These are phyloP conservation scores for Diversispora epigaea DNA, from an alignment of 192 early-diverging fungal species.

Conservation along the genomic window DNA sequence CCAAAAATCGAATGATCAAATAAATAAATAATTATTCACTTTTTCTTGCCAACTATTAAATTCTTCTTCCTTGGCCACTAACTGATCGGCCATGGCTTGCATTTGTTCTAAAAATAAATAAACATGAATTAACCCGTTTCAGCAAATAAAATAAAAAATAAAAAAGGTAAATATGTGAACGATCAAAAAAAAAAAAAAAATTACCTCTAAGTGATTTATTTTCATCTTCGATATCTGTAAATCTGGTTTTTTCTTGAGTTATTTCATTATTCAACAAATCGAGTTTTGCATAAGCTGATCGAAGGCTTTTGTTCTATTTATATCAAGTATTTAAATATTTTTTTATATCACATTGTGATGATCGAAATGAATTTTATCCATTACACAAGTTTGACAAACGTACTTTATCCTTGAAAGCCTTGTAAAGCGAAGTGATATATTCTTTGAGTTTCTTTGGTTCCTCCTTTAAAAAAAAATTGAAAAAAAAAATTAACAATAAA, in stretches of 20 bases:
- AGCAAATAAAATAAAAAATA: too few species aligned
- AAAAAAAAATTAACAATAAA: too few species aligned
- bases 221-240: slow-evolving; percentile 34
- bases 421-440: slow-evolving; percentile 27
- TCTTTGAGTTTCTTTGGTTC: slow-evolving; percentile 28
- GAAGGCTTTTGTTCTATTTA: slow-evolving; percentile 11
- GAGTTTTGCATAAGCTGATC: slow-evolving; percentile 29
- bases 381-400: not conserved
- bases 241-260: slow-evolving; percentile 20
- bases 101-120: slow-evolving; percentile 32
- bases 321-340: not conserved
- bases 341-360: not conserved
- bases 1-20: too few species aligned
- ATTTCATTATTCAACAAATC: slow-evolving; percentile 29
- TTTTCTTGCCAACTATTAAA: slow-evolving; percentile 27
- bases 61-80: slow-evolving; percentile 26
- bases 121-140: too few species aligned
- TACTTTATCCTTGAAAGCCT: slow-evolving; percentile 28
- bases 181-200: too few species aligned
- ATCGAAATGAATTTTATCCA: not conserved
- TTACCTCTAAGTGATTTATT: slow-evolving; percentile 32
- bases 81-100: slow-evolving; percentile 23
- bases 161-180: not conserved
- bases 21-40: not conserved
- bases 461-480: not conserved